Conservation (phyloP, 2,329 filamentous ascomycete genomes). For the Cryphonectria radicalis region DNA sequence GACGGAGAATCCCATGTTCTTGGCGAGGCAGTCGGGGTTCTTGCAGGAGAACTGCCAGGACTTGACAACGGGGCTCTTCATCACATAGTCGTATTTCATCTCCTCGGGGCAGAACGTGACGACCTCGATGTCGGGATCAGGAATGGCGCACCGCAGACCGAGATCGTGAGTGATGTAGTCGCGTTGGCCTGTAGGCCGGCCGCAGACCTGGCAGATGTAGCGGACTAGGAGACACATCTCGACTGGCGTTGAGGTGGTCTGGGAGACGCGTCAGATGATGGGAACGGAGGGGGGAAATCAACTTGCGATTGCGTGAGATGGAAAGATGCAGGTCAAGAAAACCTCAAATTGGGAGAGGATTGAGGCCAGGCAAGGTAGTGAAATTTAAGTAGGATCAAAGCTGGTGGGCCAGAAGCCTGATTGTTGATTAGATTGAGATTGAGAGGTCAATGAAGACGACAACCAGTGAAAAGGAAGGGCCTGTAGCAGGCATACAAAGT, state of each 20-base stretch:
- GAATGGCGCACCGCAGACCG: background rate
- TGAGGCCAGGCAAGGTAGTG: background rate
- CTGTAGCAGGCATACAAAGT: background rate
- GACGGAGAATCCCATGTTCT: conserved; percentile 3
- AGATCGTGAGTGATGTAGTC: background rate
- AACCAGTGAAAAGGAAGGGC: background rate
- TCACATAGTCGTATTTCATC: background rate
- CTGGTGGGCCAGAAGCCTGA: background rate
- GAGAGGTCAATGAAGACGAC: background rate
- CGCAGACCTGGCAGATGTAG: conserved; percentile 1
- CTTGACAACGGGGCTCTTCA: background rate
- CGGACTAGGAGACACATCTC: conserved; percentile 9
- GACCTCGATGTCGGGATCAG: background rate
- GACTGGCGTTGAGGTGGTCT: background rate
- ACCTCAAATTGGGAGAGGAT: background rate
- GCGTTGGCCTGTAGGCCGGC: background rate
- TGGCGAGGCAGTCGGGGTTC: background rate
- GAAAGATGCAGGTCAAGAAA: background rate
- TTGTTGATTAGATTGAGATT: background rate
- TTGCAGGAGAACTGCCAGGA: background rate
- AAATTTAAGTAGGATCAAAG: background rate
- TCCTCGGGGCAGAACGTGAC: background rate
- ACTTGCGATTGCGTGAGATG: background rate
- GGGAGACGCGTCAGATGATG: background rate
- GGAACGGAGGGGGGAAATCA: too few species aligned